phyloP scores from a whole-genome alignment of 2,329 filamentous ascomycete genomes.

The Colletotrichum caudatum region DNA sequence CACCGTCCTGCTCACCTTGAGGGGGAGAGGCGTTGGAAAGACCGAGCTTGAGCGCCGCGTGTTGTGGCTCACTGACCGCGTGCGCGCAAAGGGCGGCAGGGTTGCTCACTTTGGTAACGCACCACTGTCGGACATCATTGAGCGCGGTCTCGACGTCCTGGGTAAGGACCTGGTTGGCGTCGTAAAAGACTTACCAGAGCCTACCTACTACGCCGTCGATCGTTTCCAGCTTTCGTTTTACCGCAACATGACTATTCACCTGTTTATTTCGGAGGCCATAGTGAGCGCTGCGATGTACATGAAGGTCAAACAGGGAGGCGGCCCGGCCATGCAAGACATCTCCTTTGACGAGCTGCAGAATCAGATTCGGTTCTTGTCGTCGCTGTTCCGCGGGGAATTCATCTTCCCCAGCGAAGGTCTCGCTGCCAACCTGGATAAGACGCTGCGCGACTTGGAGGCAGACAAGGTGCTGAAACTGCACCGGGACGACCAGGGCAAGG shows the following conservation, averaged over 20 bases:
- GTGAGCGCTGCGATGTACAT: slow-evolving; percentile 93
- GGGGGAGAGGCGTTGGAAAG: slow-evolving; percentile 91
- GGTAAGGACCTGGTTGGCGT: slow-evolving; percentile 89
- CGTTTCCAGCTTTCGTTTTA: slow-evolving; percentile 98
- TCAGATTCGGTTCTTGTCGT: slow-evolving; percentile 90
- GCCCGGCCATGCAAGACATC: slow-evolving; percentile 82
- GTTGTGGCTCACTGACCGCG: slow-evolving; percentile 87
- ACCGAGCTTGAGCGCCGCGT: slow-evolving; percentile 86
- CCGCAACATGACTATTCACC: slow-evolving; percentile 98
- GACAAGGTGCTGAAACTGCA: slow-evolving; percentile 82
- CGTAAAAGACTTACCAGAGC: slow-evolving; percentile 83
- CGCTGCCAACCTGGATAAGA: slow-evolving; percentile 82
- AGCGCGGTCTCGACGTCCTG: slow-evolving; percentile 90
- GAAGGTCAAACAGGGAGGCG: slow-evolving; percentile 90
- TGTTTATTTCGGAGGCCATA: slow-evolving; percentile 94
- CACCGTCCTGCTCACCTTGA: slow-evolving; percentile 89
- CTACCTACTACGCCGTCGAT: slow-evolving; percentile 94
- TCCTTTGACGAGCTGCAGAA: slow-evolving; percentile 77
- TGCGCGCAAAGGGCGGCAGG: slow-evolving; percentile 86
- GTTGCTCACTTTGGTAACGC: slow-evolving; percentile 92
- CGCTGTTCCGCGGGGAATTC: slow-evolving; percentile 95
- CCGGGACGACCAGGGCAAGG: slow-evolving; percentile 64
- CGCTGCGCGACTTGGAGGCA: slow-evolving; percentile 79
- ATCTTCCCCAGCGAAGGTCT: slow-evolving; percentile 94
- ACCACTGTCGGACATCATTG: slow-evolving; percentile 83